Evolutionary conservation across 2,329 filamentous ascomycete species (phyloP).

Genomic region (Thelonectria olida): DNA sequence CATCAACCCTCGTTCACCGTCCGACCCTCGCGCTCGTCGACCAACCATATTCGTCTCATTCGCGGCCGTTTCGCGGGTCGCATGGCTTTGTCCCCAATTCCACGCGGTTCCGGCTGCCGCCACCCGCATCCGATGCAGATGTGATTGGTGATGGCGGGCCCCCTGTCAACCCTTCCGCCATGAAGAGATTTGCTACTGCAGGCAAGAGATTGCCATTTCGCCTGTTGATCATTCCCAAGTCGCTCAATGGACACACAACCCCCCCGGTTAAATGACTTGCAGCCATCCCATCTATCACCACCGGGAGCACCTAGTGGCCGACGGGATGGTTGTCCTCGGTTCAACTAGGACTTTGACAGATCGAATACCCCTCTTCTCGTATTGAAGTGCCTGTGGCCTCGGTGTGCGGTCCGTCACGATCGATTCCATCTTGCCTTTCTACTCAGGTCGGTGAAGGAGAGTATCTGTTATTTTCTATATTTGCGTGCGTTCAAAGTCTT

Average conservation of each 20-base stretch:
- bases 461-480: too few relatives aligned
- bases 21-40: slow-evolving; percentile 28
- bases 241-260: slow-evolving; percentile 11
- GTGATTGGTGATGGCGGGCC: slow-evolving; percentile 38
- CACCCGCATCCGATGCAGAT: slow-evolving; percentile 22
- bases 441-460: too few relatives aligned
- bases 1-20: slow-evolving; percentile 2
- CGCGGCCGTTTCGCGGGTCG: slow-evolving; percentile 26
- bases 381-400: not conserved
- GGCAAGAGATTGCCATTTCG: slow-evolving; percentile 27
- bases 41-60: slow-evolving; percentile 25
- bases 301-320: not conserved
- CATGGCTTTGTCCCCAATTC: slow-evolving; percentile 16
- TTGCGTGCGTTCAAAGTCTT: not conserved
- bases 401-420: not conserved
- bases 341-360: slow-evolving; percentile 11
- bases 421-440: not conserved
- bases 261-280: slow-evolving; percentile 7
- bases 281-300: slow-evolving; percentile 1
- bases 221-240: slow-evolving; percentile 8
- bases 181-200: slow-evolving; percentile 34
- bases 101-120: slow-evolving; percentile 34
- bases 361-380: slow-evolving; percentile 9
- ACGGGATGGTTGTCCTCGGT: not conserved
- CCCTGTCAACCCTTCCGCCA: slow-evolving; percentile 29